These are phyloP conservation scores for Fusarium sp. DNA, from an alignment of 2,329 filamentous ascomycete genomes.

Conservation along the genomic window DNA sequence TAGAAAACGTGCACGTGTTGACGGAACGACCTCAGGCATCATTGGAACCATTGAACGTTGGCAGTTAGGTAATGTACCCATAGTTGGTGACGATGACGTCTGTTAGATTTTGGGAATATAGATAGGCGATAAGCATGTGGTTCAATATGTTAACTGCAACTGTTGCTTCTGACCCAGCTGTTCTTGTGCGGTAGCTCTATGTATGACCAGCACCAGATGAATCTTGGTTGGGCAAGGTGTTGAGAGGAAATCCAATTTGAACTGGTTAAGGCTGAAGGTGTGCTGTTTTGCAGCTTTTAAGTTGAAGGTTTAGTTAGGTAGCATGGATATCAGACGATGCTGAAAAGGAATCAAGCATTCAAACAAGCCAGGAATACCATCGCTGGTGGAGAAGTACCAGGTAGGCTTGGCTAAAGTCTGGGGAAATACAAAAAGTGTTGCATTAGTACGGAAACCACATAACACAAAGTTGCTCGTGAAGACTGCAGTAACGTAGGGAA, in stretches of 20 bases:
- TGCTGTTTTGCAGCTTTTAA: too few species aligned
- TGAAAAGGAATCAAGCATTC: too few species aligned
- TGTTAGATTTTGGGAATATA: neutral
- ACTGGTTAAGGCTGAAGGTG: too few species aligned
- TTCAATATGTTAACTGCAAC: neutral
- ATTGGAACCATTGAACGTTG: neutral
- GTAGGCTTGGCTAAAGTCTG: too few species aligned
- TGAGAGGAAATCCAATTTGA: too few species aligned
- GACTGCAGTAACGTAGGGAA: slow-evolving; percentile 7
- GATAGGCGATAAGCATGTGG: too few species aligned
- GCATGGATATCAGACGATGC: too few species aligned
- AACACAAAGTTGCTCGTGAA: neutral
- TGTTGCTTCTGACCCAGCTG: slow-evolving; percentile 3
- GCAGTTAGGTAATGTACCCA: slow-evolving; percentile 18
- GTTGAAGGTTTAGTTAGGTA: too few species aligned
- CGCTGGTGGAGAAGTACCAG: too few species aligned
- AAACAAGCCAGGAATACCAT: too few species aligned
- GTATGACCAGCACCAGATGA: slow-evolving; percentile 2
- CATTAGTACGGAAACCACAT: too few species aligned
- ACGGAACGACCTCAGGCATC: neutral
- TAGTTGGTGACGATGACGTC: slow-evolving; percentile 12
- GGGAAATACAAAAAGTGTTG: too few species aligned
- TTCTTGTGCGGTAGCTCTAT: slow-evolving; percentile 1
- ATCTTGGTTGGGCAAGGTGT: slow-evolving; percentile 4
- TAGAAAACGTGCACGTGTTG: slow-evolving; percentile 20